Evolutionary conservation across 306 rosid genomes (phyloP), one percentile per base, ranked within the genome.

Genomic region (Albizia julibrissin): DNA sequence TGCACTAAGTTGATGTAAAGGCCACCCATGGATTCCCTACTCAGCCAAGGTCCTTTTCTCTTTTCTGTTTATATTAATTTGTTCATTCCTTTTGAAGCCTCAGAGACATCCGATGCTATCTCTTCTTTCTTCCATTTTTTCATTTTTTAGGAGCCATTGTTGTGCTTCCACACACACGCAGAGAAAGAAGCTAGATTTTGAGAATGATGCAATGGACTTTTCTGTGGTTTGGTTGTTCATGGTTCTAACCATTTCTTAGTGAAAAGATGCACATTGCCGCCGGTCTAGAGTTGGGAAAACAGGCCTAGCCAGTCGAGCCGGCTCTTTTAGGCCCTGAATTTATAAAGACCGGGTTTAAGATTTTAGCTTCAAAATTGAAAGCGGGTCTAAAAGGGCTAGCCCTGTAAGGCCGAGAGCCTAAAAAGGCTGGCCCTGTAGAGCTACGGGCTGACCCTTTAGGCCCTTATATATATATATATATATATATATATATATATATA

Each of bases 21-120:
- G 83, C 79, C 39, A 80, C 85, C 22, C 85, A 77, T 80, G 73
- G 44, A 66, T 66, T 37, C 69, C 49, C 65, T 50, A 64, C 66
- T 83, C 77, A 80, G 13, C 76, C 76, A 80, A 18, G 10, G 76
- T 8, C 13, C 9, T 59, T 24, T 14, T 65, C 16, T 64, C 8
- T 58, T 58, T 19, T 52, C 59, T 52, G 7, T 52, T 18, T 3
- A 19, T 52, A 52, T 52, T 52, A 19, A 47, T 47, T 52, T 7
- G 24, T 52, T 52, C 10, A 7, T 52, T 52, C 59, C 59, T 52
- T 52, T 52, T 52, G 58, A 52, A 52, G 59, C 59, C 59, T 18
- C 8, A 52, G 24, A 19, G 24, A 19, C 22, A 18, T 6, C 10
- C 59, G 21, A 52, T 19, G 59, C 22, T 52, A 24, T 19, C 59